Base-by-base conservation (phyloP, 768 basidiomycete species). In the Lactarius pseudohatsudake region DNA sequence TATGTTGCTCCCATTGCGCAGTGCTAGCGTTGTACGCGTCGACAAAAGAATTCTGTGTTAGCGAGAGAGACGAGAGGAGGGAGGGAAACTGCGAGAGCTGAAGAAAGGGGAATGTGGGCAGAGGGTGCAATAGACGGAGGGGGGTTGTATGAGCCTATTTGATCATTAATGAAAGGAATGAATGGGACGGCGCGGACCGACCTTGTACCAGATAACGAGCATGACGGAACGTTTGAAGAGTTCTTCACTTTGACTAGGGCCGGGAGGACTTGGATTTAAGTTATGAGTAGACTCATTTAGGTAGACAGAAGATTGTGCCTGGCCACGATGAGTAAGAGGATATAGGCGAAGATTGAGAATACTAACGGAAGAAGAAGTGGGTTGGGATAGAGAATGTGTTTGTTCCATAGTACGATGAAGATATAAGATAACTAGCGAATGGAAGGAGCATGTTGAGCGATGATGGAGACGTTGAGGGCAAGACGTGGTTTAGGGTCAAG, bases 161-260 rank as follows among this genome's bases (percentile, higher is more conserved):
- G 59, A 62, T 66, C 58, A 22, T 41, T 26, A 32, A 54, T 64
- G 36, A 40, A 43, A 54, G 41, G 32, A 55, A 38, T 38, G 11
- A 22, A 15, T 13, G 22, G n/a, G 36, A n/a, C 22, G 43, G 56
- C 69, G 38, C 47, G 34, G 54, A 59, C 75, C 69, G 67, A 86
- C 85, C 77, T 86, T 85, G 77, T 88, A 87, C 88, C 88, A 89
- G 66, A 88, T 83, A 61, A 89, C 81, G 65, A 89, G 80, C 1
- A 86, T 88, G 10, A 88, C 81, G 6, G 86, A 84, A 40, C 85
- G 81, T 64, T 77, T 81, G 59, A 79, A 74, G 11, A 80, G 75
- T 28, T 78, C 78, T 62, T 79, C 75, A 15, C 64, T 68, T 59
- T 72, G 61, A 59, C 61, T 71, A 9, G 64, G 43, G 20, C 53